These are phyloP conservation scores for Scheffersomyces parashehatae DNA, from an alignment of 1,139 yeast genomes.

Conservation along the genomic window DNA sequence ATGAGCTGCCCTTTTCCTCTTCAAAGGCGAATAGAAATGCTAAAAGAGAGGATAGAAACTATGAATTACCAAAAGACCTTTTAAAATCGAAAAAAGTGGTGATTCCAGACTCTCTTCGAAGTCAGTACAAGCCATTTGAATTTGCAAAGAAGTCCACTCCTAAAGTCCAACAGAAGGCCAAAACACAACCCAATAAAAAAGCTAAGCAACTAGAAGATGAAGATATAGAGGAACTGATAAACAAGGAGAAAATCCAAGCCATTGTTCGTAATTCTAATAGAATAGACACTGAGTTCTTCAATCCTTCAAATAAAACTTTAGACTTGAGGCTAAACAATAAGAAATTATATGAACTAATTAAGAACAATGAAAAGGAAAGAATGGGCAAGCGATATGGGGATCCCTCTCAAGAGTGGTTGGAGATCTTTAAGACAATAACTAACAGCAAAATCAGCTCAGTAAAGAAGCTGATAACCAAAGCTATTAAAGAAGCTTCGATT, in stretches of 20 bases:
- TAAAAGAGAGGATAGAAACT: neutral
- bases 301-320: slow-evolving; percentile 13
- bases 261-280: neutral
- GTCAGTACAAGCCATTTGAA: neutral
- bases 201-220: neutral
- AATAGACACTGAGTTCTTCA: neutral
- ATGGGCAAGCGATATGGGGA: slow-evolving; percentile 17
- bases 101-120: neutral
- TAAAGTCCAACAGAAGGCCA: neutral
- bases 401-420: slow-evolving; percentile 25
- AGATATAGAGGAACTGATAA: neutral
- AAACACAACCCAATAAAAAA: neutral
- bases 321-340: slow-evolving; percentile 12
- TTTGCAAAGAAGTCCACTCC: neutral
- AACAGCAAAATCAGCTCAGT: slow-evolving; percentile 1
- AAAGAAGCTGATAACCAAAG: slow-evolving; percentile 7
- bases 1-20: too few relatives aligned
- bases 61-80: neutral
- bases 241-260: neutral
- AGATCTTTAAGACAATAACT: slow-evolving; percentile 4
- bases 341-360: slow-evolving; percentile 15
- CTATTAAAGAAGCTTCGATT: slow-evolving; percentile 25
- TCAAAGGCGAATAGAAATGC: too few relatives aligned
- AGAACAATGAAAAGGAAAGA: slow-evolving; percentile 13
- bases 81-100: neutral